phyloP scores from a whole-genome alignment of 495 filamentous ascomycete species.

The Copromyces sp. region DNA sequence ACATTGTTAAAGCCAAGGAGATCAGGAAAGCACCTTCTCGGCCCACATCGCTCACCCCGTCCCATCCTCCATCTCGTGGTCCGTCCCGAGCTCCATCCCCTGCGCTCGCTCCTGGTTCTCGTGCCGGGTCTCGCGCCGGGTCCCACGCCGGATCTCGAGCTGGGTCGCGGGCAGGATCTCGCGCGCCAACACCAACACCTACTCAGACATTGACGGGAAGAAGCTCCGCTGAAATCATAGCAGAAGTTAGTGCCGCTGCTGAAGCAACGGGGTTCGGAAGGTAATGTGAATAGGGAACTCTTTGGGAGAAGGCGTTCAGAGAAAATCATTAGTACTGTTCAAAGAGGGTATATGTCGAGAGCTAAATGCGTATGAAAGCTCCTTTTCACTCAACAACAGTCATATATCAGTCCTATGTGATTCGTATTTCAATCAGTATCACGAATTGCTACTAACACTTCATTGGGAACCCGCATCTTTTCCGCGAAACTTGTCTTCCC shows the following conservation, averaged over 20 bases:
- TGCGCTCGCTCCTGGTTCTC: not conserved
- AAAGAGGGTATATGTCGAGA: not conserved
- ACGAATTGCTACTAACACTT: too few relatives aligned
- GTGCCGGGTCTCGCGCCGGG: not conserved
- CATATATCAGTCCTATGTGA: too few relatives aligned
- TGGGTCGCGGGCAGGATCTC: not conserved
- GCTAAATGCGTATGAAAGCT: not conserved
- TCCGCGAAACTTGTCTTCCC: too few relatives aligned
- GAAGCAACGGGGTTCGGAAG: not conserved
- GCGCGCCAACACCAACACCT: not conserved
- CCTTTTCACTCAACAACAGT: not conserved
- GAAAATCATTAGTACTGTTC: not conserved
- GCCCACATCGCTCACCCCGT: not conserved
- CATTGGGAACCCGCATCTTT: too few relatives aligned
- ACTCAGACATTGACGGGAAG: not conserved
- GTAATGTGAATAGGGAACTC: not conserved
- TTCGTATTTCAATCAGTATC: too few relatives aligned
- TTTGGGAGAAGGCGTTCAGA: not conserved
- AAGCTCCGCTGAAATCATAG: not conserved
- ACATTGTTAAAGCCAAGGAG: constrained; percentile 55
- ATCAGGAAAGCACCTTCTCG: constrained; percentile 17
- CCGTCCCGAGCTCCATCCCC: constrained; percentile 5
- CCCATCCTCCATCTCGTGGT: not conserved
- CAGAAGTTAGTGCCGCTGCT: not conserved
- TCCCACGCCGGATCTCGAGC: not conserved